A percentile compares a stretch with the other conserved stretches of the same genome.
These are phyloP conservation scores for Bryum argenteum DNA, from an alignment of 225 moss, liverwort and hornwort genomes.

Conservation along the genomic window DNA sequence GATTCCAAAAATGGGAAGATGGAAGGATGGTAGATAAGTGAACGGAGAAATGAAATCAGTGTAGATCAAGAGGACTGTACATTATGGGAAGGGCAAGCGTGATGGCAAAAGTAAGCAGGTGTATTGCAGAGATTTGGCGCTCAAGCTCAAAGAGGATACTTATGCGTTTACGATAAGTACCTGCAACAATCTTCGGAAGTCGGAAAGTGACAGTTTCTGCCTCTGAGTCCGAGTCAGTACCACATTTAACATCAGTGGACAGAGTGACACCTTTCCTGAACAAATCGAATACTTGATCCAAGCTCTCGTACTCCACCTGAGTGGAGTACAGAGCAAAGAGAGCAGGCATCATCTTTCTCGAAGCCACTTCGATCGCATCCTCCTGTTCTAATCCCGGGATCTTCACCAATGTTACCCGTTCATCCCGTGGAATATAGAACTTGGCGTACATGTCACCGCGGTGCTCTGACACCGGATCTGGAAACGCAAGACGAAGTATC, in stretches of 20 bases:
- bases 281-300: conserved; percentile 58
- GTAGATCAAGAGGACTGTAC: too few relatives aligned
- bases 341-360: conserved; percentile 68
- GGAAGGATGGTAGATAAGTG: too few relatives aligned
- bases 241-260: conserved; percentile 22
- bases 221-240: conserved; percentile 18
- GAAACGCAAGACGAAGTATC: background rate
- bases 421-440: conserved; percentile 73
- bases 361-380: conserved; percentile 60
- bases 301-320: conserved; percentile 53
- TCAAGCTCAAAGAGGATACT: too few relatives aligned
- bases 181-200: conserved; percentile 55
- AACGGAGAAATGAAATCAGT: too few relatives aligned
- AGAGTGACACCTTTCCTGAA: conserved; percentile 48
- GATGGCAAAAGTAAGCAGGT: too few relatives aligned
- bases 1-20: too few relatives aligned
- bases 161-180: conserved; percentile 24
- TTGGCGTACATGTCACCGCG: conserved; percentile 57
- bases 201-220: conserved; percentile 36
- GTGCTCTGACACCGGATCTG: conserved; percentile 63
- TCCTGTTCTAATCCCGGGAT: conserved; percentile 50
- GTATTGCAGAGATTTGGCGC: too few relatives aligned
- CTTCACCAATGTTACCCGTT: conserved; percentile 57
- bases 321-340: conserved; percentile 52
- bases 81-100: too few relatives aligned